phyloP scores from a whole-genome alignment of 306 rosid species.

The Dalbergia cochinchinensis region DNA sequence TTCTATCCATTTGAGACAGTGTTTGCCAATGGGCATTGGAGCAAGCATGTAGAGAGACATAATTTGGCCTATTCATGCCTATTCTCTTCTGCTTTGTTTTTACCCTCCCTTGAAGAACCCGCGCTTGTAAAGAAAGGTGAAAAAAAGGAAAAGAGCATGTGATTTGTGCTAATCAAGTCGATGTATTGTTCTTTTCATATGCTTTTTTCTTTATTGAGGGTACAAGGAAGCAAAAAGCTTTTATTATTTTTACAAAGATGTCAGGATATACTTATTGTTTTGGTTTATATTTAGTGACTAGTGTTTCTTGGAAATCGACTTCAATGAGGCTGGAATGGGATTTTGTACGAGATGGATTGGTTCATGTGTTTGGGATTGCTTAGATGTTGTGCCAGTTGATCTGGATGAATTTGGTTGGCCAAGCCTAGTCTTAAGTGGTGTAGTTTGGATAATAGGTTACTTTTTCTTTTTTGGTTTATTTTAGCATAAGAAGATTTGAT shows the following conservation, averaged over 20 bases:
- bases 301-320: background rate
- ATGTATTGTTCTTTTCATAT: too few species aligned
- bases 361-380: slow-evolving; percentile 3
- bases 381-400: slow-evolving; percentile 16
- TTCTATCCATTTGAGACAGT: background rate
- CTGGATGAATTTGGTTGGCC: slow-evolving; percentile 3
- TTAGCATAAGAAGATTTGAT: background rate
- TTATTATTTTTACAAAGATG: background rate
- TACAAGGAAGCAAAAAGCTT: too few species aligned
- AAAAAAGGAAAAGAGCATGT: too few species aligned
- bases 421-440: background rate
- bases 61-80: background rate
- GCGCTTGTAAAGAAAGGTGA: too few species aligned
- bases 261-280: background rate
- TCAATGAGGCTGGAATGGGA: background rate
- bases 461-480: background rate
- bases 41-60: background rate
- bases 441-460: background rate
- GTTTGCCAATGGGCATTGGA: background rate
- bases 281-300: background rate
- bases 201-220: too few species aligned
- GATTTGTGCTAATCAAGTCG: too few species aligned
- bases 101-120: too few species aligned
- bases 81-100: background rate
- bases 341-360: background rate